Conservation (phyloP, 495 filamentous ascomycete species). For the Cudoniella acicularis region DNA sequence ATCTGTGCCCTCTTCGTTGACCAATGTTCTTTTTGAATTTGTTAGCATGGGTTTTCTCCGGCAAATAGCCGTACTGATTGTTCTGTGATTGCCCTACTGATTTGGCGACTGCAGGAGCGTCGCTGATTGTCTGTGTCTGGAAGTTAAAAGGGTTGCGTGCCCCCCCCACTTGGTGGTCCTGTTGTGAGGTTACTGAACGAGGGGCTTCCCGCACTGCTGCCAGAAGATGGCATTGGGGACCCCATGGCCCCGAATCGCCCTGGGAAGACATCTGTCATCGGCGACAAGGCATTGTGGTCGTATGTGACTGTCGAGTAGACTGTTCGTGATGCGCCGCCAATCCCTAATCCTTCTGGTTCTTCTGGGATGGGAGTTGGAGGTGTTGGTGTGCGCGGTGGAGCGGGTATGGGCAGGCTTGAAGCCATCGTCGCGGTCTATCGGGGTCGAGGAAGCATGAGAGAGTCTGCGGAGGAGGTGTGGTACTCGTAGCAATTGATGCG, state of each 20-base stretch:
- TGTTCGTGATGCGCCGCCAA: constrained; percentile 29
- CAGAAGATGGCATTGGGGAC: constrained; percentile 24
- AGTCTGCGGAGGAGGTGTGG: constrained; percentile 25
- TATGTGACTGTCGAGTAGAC: constrained; percentile 39
- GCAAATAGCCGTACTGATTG: background rate
- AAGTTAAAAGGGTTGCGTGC: constrained; percentile 81
- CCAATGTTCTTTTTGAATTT: constrained; percentile 61
- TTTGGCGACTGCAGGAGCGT: constrained; percentile 65
- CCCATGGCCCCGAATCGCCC: constrained; percentile 32
- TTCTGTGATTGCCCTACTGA: constrained; percentile 49
- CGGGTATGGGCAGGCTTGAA: constrained; percentile 56
- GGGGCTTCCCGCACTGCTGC: constrained; percentile 5
- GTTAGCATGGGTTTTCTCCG: constrained; percentile 5
- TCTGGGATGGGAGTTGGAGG: constrained; percentile 57
- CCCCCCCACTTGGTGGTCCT: constrained; percentile 25
- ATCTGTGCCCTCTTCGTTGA: constrained; percentile 91
- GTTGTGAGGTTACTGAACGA: constrained; percentile 9
- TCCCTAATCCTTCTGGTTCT: constrained; percentile 31
- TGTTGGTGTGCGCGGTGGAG: constrained; percentile 65
- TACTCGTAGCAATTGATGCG: background rate
- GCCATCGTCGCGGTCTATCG: constrained; percentile 41
- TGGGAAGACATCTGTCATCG: constrained; percentile 51
- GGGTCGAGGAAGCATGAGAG: constrained; percentile 14
- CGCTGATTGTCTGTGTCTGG: constrained; percentile 74
- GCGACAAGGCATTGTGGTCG: constrained; percentile 63